phyloP scores from a whole-genome alignment of 768 basidiomycete species.

The Tulasnella sp. region DNA sequence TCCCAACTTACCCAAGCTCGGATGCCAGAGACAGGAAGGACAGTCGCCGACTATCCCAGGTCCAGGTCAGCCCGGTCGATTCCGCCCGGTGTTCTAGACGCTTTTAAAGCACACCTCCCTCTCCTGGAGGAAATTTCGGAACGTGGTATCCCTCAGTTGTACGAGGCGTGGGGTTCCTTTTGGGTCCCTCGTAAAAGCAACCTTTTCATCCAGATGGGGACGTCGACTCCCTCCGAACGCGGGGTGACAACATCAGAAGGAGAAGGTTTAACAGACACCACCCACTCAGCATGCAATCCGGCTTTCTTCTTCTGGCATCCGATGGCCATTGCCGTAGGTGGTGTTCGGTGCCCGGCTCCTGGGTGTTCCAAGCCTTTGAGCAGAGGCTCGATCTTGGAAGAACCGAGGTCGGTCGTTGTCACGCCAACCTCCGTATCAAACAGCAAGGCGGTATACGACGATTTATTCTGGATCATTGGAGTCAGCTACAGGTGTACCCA shows the following conservation, averaged over 20 bases:
- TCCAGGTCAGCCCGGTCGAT: too few relatives aligned
- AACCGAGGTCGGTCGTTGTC: not conserved
- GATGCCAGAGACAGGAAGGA: too few relatives aligned
- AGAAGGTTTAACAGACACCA: not conserved
- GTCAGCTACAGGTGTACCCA: not conserved
- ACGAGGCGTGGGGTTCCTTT: not conserved
- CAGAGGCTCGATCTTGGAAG: not conserved
- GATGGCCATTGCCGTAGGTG: not conserved
- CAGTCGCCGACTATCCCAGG: too few relatives aligned
- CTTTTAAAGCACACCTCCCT: not conserved
- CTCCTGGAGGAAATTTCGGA: not conserved
- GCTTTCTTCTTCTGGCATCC: slow-evolving; percentile 24
- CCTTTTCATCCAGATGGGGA: slow-evolving; percentile 13
- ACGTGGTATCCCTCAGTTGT: not conserved
- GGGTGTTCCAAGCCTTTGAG: not conserved
- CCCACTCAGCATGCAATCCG: not conserved
- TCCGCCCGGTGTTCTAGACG: not conserved
- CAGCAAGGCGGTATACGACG: not conserved
- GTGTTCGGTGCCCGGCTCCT: not conserved
- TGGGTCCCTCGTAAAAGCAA: slow-evolving; percentile 21
- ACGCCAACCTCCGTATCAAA: not conserved
- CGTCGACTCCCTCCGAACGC: not conserved
- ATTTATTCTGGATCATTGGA: not conserved
- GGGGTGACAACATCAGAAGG: not conserved
- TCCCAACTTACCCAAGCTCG: too few relatives aligned